Evolutionary conservation across 2,329 filamentous ascomycete genomes (phyloP).

Genomic region (Biscogniauxia sp.): DNA sequence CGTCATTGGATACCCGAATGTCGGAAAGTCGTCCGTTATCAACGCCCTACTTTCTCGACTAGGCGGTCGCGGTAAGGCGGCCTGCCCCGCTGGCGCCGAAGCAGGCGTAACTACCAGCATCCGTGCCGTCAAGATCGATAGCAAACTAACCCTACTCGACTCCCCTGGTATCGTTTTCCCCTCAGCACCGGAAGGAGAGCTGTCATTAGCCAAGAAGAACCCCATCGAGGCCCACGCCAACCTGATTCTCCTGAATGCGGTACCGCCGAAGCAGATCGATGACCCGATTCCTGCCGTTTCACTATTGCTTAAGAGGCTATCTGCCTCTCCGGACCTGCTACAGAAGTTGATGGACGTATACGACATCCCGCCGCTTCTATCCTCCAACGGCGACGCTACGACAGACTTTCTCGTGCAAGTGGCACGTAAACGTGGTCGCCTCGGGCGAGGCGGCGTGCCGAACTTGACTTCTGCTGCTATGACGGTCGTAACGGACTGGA

Average conservation of each 20-base stretch:
- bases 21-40: constrained; percentile 95
- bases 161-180: constrained; percentile 95
- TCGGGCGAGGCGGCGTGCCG: constrained; percentile 86
- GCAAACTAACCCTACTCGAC: constrained; percentile 88
- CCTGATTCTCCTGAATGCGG: constrained; percentile 82
- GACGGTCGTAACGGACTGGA: constrained; percentile 94
- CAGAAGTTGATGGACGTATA: constrained; percentile 81
- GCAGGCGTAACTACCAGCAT: constrained; percentile 89
- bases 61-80: constrained; percentile 61
- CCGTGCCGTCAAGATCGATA: constrained; percentile 89
- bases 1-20: constrained; percentile 93
- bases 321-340: constrained; percentile 69
- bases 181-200: constrained; percentile 43
- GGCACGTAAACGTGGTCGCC: constrained; percentile 83
- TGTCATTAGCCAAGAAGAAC: constrained; percentile 44
- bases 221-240: constrained; percentile 74
- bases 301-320: constrained; percentile 79
- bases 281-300: constrained; percentile 86
- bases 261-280: constrained; percentile 90
- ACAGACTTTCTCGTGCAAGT: constrained; percentile 95
- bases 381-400: constrained; percentile 69
- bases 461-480: constrained; percentile 86
- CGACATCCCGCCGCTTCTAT: constrained; percentile 75
- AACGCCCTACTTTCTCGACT: constrained; percentile 83
- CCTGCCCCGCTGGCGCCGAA: constrained; percentile 86